Evolutionary conservation across 2,329 filamentous ascomycete species (phyloP).

Genomic region (Xylariomycetidae sp.): DNA sequence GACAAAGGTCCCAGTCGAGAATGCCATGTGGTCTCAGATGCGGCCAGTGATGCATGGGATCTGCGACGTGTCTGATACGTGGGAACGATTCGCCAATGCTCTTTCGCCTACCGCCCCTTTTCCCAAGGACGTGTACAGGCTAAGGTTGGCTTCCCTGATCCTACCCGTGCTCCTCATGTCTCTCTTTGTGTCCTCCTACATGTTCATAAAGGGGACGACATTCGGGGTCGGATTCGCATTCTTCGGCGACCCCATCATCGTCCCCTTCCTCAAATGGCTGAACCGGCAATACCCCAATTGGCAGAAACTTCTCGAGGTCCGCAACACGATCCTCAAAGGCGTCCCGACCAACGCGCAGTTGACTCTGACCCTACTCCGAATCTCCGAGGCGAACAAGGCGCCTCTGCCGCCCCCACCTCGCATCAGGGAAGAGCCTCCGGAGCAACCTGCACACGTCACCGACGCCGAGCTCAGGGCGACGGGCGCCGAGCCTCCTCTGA

Average conservation of each 20-base stretch:
- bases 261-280: conserved; percentile 52
- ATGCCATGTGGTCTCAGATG: conserved; percentile 72
- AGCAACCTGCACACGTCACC: conserved; percentile 30
- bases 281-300: conserved; percentile 63
- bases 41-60: conserved; percentile 63
- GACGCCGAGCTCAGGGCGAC: conserved; percentile 48
- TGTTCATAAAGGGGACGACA: conserved; percentile 59
- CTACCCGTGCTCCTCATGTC: conserved; percentile 48
- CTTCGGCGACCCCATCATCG: conserved; percentile 74
- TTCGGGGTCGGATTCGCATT: conserved; percentile 70
- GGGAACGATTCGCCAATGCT: conserved; percentile 37
- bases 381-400: conserved; percentile 76
- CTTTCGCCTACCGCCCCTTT: conserved; percentile 63
- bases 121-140: conserved; percentile 44
- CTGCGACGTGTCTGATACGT: conserved; percentile 44
- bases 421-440: conserved; percentile 29
- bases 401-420: conserved; percentile 61
- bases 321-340: conserved; percentile 73
- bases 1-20: conserved; percentile 73
- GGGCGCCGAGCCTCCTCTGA: conserved; percentile 43
- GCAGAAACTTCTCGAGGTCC: conserved; percentile 68
- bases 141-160: conserved; percentile 51
- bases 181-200: conserved; percentile 51
- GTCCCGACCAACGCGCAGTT: conserved; percentile 85
- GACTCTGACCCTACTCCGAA: conserved; percentile 72